phyloP scores from a whole-genome alignment of 352 stramenopile genomes.

The Phytopythium boreale region DNA sequence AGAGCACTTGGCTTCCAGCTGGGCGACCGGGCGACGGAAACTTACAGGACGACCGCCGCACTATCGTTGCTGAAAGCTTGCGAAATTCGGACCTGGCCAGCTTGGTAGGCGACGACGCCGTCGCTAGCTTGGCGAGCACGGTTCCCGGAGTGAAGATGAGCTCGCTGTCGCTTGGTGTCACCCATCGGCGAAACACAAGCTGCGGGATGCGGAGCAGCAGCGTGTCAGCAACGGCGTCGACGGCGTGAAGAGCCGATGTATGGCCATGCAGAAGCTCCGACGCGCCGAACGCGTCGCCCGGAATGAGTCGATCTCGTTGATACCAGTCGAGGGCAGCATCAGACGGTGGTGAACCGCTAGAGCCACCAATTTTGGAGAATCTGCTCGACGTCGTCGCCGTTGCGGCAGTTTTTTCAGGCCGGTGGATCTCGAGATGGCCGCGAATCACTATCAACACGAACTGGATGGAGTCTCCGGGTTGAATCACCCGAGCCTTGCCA shows the following conservation, averaged over 20 bases:
- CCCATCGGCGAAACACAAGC: conserved; percentile 41
- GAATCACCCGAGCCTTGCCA: conserved; percentile 11
- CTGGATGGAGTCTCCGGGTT: conserved; percentile 20
- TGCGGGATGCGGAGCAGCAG: conserved; percentile 34
- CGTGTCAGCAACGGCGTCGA: conserved; percentile 34
- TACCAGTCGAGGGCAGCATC: background rate
- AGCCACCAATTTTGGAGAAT: background rate
- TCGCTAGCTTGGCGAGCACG: conserved; percentile 30
- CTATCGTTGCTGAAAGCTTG: background rate
- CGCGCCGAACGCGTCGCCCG: conserved; percentile 36
- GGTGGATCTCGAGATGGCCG: conserved; percentile 16
- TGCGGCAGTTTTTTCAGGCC: background rate
- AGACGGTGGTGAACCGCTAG: background rate
- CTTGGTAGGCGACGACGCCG: conserved; percentile 9
- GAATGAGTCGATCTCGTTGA: conserved; percentile 17
- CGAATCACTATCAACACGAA: conserved; percentile 34
- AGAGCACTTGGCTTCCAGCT: background rate
- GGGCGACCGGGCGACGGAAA: background rate
- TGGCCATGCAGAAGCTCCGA: conserved; percentile 18
- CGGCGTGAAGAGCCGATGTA: background rate
- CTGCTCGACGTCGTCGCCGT: background rate
- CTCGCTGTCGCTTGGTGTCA: conserved; percentile 24
- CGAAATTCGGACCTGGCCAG: background rate
- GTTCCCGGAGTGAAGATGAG: conserved; percentile 37
- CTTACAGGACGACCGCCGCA: background rate